Conservation (phyloP, 1,284 basidiomycete species). For the Moesziomyces antarcticus region DNA sequence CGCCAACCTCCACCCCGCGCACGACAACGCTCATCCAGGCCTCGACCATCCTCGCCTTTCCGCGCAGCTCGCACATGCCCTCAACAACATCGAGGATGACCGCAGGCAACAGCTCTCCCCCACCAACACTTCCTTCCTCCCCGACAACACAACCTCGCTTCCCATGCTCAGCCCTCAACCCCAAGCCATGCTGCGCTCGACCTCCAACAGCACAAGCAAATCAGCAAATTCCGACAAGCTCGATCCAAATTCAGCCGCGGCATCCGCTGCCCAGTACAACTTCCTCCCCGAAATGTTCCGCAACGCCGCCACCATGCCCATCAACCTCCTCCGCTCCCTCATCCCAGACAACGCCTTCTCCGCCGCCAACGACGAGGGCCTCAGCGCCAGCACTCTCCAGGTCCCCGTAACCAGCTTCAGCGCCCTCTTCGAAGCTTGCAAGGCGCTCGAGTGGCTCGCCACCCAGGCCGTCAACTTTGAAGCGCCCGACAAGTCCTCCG, state of each 20-base stretch:
- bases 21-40: slow-evolving; percentile 1
- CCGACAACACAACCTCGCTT: background rate
- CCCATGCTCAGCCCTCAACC: slow-evolving; percentile 22
- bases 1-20: slow-evolving; percentile 7
- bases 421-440: slow-evolving; percentile 52
- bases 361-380: slow-evolving; percentile 36
- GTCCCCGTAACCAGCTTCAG: slow-evolving; percentile 55
- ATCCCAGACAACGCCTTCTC: slow-evolving; percentile 49
- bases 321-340: slow-evolving; percentile 43
- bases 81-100: slow-evolving; percentile 28
- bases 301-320: slow-evolving; percentile 35
- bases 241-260: background rate
- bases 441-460: slow-evolving; percentile 53
- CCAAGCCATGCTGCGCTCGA: slow-evolving; percentile 23
- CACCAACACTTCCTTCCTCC: slow-evolving; percentile 9
- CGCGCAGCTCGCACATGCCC: slow-evolving; percentile 15
- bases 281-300: slow-evolving; percentile 37
- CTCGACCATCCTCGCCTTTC: slow-evolving; percentile 23
- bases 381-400: slow-evolving; percentile 50
- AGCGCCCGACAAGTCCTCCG: background rate
- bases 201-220: slow-evolving; percentile 26
- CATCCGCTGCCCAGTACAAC: slow-evolving; percentile 1
- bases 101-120: slow-evolving; percentile 26
- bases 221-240: slow-evolving; percentile 23
- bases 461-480: slow-evolving; percentile 16